Evolutionary conservation across 371 early-diverging fungal species (phyloP).

Genomic region (Haplosporangium sp.): DNA sequence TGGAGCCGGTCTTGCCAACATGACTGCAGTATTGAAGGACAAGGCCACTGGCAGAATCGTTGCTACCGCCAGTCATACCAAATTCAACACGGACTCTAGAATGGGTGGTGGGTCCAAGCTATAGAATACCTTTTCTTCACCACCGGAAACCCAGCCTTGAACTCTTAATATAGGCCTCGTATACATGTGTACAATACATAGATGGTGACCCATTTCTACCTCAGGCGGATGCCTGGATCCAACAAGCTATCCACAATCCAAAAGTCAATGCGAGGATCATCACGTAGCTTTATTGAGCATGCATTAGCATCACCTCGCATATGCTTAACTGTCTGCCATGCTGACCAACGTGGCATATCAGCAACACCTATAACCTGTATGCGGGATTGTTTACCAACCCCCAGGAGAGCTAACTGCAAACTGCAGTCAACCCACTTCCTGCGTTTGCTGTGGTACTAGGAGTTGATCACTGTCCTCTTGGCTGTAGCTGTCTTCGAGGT

Average conservation of each 20-base stretch:
- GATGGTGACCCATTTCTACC: too few species aligned
- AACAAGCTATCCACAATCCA: too few species aligned
- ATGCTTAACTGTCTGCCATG: conserved; percentile 5
- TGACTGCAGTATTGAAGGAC: conserved; percentile 32
- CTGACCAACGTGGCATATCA: conserved; percentile 1
- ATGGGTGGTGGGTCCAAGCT: conserved; percentile 39
- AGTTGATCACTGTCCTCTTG: neutral
- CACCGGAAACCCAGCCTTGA: neutral
- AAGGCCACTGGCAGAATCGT: conserved; percentile 43
- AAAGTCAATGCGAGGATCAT: neutral
- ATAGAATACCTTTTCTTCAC: conserved; percentile 4
- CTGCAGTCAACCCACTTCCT: neutral
- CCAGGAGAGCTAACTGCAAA: conserved; percentile 4
- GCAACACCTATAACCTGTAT: conserved; percentile 1
- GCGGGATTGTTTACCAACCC: conserved; percentile 1
- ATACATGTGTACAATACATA: too few species aligned
- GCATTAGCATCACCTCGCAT: conserved; percentile 1
- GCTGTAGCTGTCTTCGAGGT: neutral
- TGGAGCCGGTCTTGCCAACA: conserved; percentile 47
- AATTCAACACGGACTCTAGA: conserved; percentile 54
- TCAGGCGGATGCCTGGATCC: too few species aligned
- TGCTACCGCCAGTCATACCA: conserved; percentile 50
- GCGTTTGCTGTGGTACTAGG: conserved; percentile 5
- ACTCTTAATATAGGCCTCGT: neutral
- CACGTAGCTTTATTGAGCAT: neutral